Evolutionary conservation across 2,329 filamentous ascomycete genomes (phyloP).

Genomic region (Alternaria tenuissima): DNA sequence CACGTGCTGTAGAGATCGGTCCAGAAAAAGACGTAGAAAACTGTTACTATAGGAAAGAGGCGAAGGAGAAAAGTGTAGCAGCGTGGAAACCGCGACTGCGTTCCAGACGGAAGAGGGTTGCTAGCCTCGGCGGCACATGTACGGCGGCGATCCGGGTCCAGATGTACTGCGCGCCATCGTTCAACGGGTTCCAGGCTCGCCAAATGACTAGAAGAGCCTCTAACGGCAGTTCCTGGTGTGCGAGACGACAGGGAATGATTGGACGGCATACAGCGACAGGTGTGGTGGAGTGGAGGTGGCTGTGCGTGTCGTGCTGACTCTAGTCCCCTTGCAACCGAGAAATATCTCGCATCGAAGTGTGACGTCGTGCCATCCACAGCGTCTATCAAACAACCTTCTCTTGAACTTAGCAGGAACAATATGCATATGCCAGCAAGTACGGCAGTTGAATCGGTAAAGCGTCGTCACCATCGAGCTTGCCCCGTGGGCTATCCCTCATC

Average conservation of each 20-base stretch:
- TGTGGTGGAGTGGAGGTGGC: constrained; percentile 4
- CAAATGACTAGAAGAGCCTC: not conserved
- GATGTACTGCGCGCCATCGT: not conserved
- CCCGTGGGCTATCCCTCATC: not conserved
- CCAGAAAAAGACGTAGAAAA: not conserved
- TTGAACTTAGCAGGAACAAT: not conserved
- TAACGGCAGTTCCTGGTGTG: not conserved
- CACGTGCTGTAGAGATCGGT: constrained; percentile 14
- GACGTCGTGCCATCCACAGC: constrained; percentile 1
- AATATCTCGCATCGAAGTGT: not conserved
- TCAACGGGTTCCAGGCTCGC: constrained; percentile 6
- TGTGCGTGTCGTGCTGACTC: not conserved
- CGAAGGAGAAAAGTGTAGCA: not conserved
- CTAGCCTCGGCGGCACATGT: constrained; percentile 13
- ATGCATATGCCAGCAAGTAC: not conserved
- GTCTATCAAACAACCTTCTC: not conserved
- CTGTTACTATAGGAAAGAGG: not conserved
- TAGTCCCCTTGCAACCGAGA: not conserved
- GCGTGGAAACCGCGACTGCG: not conserved
- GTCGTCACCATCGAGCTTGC: not conserved
- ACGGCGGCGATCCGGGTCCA: constrained; percentile 12
- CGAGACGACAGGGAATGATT: constrained; percentile 1
- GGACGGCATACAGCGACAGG: not conserved
- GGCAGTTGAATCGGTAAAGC: not conserved
- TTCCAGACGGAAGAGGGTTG: constrained; percentile 1